phyloP scores from a whole-genome alignment of 495 filamentous ascomycete genomes.

The Neurospora tetraspora region DNA sequence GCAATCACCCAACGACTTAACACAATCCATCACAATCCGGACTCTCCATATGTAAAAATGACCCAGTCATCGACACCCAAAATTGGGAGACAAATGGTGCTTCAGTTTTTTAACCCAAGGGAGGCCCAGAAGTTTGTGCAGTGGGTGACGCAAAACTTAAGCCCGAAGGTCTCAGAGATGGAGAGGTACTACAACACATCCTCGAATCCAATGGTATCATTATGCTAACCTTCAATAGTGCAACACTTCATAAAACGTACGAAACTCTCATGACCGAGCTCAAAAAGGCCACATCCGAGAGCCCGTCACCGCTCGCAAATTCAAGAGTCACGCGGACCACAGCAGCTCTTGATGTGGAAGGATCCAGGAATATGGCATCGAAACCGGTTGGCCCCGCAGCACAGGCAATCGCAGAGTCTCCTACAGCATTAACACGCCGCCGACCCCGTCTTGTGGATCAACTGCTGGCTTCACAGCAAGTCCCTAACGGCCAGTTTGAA shows the following conservation, averaged over 20 bases:
- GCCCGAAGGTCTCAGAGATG: neutral
- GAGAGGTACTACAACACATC: neutral
- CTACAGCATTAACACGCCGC: neutral
- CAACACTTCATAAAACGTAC: neutral
- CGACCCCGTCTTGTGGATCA: slow-evolving; percentile 2
- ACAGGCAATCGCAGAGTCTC: neutral
- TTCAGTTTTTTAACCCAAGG: neutral
- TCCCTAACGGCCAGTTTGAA: neutral
- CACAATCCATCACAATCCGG: too few species aligned
- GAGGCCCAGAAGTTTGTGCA: neutral
- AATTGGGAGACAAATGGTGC: neutral
- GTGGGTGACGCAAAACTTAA: neutral
- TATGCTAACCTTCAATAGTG: neutral
- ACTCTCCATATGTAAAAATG: too few species aligned
- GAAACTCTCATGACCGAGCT: neutral
- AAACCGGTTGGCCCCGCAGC: neutral
- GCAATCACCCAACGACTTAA: too few species aligned
- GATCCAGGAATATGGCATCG: neutral
- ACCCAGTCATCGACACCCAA: too few species aligned
- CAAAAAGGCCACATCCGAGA: neutral
- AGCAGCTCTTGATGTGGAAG: neutral
- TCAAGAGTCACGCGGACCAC: neutral
- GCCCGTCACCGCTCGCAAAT: neutral
- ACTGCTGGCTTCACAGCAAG: slow-evolving; percentile 7
- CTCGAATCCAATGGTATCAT: neutral